Evolutionary conservation across 306 rosid genomes (phyloP).

Genomic region (Casuarina cunninghamiana): DNA sequence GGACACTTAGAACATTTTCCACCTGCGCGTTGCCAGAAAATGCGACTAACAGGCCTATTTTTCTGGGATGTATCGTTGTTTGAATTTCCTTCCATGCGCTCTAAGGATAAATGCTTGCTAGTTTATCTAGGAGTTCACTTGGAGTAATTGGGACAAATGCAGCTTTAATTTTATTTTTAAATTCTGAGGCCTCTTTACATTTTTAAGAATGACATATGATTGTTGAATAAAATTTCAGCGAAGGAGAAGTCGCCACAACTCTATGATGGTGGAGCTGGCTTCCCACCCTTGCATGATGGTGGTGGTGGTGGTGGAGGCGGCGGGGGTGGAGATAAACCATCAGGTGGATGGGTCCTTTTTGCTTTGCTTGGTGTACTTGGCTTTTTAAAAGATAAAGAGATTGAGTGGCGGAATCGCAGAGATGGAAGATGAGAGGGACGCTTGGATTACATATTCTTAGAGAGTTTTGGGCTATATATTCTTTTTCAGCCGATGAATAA

Average conservation of each 20-base stretch:
- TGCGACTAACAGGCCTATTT: background rate
- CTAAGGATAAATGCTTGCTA: background rate
- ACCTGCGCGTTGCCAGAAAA: background rate
- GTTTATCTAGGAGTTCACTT: constrained; percentile 10
- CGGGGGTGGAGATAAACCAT: constrained; percentile 63
- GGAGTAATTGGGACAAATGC: constrained; percentile 3
- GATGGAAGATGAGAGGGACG: constrained; percentile 32
- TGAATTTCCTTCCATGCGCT: background rate
- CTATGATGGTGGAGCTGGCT: constrained; percentile 66
- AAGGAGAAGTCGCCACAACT: constrained; percentile 66
- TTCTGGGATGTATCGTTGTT: background rate
- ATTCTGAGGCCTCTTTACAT: background rate
- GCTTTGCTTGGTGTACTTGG: constrained; percentile 83
- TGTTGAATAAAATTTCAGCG: constrained; percentile 54
- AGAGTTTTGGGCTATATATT: background rate
- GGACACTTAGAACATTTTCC: background rate
- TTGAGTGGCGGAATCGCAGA: constrained; percentile 44
- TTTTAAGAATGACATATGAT: background rate
- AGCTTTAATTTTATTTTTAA: constrained; percentile 3
- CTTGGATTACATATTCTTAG: background rate
- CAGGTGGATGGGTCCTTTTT: constrained; percentile 73
- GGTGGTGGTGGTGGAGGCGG: constrained; percentile 78
- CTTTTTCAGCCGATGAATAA: background rate
- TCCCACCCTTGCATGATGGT: constrained; percentile 68
- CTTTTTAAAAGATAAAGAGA: constrained; percentile 78